phyloP scores from a whole-genome alignment of 305 asterid species.

The Withania somnifera region DNA sequence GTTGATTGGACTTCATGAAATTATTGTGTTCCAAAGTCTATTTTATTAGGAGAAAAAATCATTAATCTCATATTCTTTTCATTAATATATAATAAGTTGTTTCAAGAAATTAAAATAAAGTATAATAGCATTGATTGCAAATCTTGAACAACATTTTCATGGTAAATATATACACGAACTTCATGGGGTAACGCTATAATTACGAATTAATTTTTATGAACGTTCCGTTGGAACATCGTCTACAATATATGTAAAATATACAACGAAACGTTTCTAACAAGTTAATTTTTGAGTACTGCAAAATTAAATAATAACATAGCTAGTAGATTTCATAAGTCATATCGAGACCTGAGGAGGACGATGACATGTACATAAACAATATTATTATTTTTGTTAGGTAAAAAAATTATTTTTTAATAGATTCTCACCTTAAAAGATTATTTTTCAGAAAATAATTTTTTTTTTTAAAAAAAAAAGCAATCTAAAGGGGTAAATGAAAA shows the following conservation, averaged over 20 bases:
- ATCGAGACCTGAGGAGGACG: too few species aligned
- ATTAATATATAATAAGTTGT: neutral
- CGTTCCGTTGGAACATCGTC: neutral
- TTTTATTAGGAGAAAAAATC: neutral
- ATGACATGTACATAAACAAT: too few species aligned
- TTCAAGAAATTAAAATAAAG: neutral
- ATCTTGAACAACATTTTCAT: neutral
- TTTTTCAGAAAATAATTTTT: too few species aligned
- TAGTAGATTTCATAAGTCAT: too few species aligned
- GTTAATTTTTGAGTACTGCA: neutral
- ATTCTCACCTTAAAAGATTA: too few species aligned
- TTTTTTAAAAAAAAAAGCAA: too few species aligned
- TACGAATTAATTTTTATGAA: neutral
- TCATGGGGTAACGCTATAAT: neutral
- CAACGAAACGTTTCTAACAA: neutral
- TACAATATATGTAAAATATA: neutral
- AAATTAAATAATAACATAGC: too few species aligned
- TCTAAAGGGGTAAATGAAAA: too few species aligned
- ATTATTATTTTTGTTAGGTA: too few species aligned
- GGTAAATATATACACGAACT: neutral
- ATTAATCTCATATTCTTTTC: neutral
- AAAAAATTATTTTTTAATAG: too few species aligned
- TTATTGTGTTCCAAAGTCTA: conserved; percentile 1
- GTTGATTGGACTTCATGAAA: conserved; percentile 1
- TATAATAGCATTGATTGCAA: neutral